A percentile compares a stretch with the other conserved stretches of the same genome.
Conservation (phyloP, 768 basidiomycete species). For the Cystofilobasidium capitatum region DNA sequence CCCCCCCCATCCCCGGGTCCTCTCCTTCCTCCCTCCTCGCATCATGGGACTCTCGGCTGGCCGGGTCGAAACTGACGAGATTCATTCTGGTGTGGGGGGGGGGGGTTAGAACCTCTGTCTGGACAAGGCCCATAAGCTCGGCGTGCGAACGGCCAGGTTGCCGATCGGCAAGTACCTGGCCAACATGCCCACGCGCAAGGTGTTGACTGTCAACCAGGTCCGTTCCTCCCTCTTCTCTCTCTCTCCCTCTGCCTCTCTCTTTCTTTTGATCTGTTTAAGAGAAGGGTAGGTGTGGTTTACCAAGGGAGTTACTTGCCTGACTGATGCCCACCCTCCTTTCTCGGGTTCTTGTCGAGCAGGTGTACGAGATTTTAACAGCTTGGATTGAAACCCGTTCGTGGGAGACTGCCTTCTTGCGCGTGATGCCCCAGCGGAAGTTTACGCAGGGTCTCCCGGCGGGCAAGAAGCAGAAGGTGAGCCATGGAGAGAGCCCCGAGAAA, state of each 20-base stretch:
- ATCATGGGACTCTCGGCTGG: too few species aligned
- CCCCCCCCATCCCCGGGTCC: neutral
- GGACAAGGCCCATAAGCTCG: constrained; percentile 65
- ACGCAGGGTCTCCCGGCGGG: constrained; percentile 25
- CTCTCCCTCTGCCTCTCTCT: neutral
- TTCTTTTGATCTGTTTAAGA: neutral
- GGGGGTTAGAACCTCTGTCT: constrained; percentile 51
- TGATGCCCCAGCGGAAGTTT: constrained; percentile 88
- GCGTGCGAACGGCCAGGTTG: constrained; percentile 73
- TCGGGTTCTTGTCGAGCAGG: constrained; percentile 37
- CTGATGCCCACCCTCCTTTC: neutral
- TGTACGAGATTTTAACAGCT: constrained; percentile 79
- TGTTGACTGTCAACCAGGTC: constrained; percentile 91
- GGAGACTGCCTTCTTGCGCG: constrained; percentile 74
- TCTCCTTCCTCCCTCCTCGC: neutral
- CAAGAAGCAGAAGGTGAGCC: constrained; percentile 1
- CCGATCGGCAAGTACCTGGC: constrained; percentile 89
- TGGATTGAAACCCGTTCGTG: constrained; percentile 67
- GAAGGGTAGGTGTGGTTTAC: neutral
- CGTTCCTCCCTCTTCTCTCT: constrained; percentile 21
- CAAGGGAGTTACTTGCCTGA: neutral
- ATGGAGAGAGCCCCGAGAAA: too few species aligned
- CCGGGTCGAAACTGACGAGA: too few species aligned
- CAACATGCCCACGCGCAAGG: constrained; percentile 78
- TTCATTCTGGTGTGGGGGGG: neutral